Evolutionary conservation across 2,329 filamentous ascomycete species (phyloP).

Genomic region (Apiospora marii): DNA sequence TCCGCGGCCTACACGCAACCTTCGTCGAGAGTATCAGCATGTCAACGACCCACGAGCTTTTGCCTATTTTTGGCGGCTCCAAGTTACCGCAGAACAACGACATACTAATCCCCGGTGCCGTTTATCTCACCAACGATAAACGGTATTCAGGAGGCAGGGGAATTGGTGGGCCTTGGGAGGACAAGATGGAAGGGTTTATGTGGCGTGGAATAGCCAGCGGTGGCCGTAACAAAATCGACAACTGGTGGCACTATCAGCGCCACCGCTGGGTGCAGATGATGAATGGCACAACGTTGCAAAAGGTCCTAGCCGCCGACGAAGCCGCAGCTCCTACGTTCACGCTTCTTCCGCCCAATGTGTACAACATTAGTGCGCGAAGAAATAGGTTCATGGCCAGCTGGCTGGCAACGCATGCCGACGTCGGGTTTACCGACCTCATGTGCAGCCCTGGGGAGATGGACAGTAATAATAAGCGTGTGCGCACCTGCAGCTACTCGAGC

Average conservation of each 20-base stretch:
- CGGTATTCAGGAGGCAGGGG: slow-evolving; percentile 63
- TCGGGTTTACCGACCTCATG: slow-evolving; percentile 51
- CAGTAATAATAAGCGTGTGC: slow-evolving; percentile 21
- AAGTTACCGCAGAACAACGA: slow-evolving; percentile 70
- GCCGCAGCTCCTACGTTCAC: slow-evolving; percentile 54
- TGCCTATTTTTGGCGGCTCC: slow-evolving; percentile 69
- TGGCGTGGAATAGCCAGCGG: slow-evolving; percentile 73
- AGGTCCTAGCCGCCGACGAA: slow-evolving; percentile 49
- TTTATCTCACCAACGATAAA: slow-evolving; percentile 65
- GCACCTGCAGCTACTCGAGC: slow-evolving; percentile 49
- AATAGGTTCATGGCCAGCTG: slow-evolving; percentile 48
- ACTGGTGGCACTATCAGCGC: slow-evolving; percentile 70
- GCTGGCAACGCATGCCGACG: slow-evolving; percentile 49
- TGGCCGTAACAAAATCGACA: slow-evolving; percentile 56
- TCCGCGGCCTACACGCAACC: slow-evolving; percentile 61
- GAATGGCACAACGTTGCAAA: slow-evolving; percentile 64
- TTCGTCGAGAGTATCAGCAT: slow-evolving; percentile 63
- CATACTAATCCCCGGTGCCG: slow-evolving; percentile 69
- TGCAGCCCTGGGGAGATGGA: slow-evolving; percentile 42
- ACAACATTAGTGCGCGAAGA: slow-evolving; percentile 40
- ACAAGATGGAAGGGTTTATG: slow-evolving; percentile 61
- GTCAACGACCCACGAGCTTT: slow-evolving; percentile 59
- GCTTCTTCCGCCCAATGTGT: slow-evolving; percentile 53
- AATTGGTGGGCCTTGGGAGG: slow-evolving; percentile 62
- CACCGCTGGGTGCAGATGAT: slow-evolving; percentile 73